Percentiles rank a stretch among this genome's conserved stretches.
Conservation (phyloP, 306 rosid genomes). For the Castanospermum australe region DNA sequence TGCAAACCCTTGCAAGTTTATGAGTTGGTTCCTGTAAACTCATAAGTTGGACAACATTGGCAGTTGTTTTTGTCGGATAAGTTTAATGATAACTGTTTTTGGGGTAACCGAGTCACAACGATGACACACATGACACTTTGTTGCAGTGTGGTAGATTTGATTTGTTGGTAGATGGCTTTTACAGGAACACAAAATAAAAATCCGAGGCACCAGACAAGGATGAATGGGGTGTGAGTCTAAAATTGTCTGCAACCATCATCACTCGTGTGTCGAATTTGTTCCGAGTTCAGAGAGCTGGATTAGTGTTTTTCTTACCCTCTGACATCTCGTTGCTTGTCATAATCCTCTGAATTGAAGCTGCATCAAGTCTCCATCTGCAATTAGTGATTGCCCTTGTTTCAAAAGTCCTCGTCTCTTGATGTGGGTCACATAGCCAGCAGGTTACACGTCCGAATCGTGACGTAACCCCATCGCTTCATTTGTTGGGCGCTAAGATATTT, state of each 20-base stretch:
- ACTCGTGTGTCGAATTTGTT: background rate
- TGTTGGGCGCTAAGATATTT: constrained; percentile 28
- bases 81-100: background rate
- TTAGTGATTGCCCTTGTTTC: background rate
- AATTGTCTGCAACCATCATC: background rate
- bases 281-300: background rate
- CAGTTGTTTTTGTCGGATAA: background rate
- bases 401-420: background rate
- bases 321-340: background rate
- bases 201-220: background rate
- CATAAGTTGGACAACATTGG: background rate
- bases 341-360: constrained; percentile 16
- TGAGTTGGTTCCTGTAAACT: background rate
- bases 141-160: background rate
- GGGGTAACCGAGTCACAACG: background rate
- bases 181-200: constrained; percentile 2
- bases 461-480: constrained; percentile 17
- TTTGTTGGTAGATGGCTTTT: constrained; percentile 10
- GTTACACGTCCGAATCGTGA: constrained; percentile 29
- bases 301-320: constrained; percentile 1
- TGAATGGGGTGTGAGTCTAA: background rate
- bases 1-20: background rate
- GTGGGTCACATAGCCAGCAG: constrained; percentile 23
- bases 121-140: background rate
- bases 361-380: constrained; percentile 10